Base-by-base conservation (phyloP, 495 filamentous ascomycete genomes). In the Aspergillus ostianus region DNA sequence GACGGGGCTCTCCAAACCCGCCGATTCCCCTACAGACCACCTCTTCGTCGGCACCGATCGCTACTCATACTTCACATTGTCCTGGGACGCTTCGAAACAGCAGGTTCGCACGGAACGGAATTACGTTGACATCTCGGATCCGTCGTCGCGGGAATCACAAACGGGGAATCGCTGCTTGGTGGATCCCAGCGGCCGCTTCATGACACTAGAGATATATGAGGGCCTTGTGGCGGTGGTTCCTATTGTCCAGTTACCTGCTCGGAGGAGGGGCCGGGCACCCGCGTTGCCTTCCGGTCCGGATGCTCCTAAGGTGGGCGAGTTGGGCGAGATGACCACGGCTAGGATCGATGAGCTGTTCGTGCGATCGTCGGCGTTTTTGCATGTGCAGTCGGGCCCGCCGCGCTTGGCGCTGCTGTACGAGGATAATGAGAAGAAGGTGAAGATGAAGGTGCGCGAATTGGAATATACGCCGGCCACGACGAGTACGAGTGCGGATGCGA, bases 21-120 rank as follows among this genome's bases (percentile, higher is more conserved):
- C 82, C 19, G 81, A 88, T 64, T 84, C 90, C 18, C 67, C 77
- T 6, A 93, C 87, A 9, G 92, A 97, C 63, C 85, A 98, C 64
- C 84, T 99, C 63, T 96, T 99, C 69, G 82, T 99, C 60, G 93
- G 90, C 32, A 97, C 94, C 12, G 88, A 96, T 67, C 86, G 90
- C 55, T 90, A 87, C 65, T 86, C 88, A 58, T 97, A 96, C 73
- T 96, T 97, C 68, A 94, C 91, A 6, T 73, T 96, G 17, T 84
- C 80, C 0, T 99, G 94, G 94, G 87, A 97, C 72, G 59, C 78
- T 13, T 66, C 82, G 9, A 80, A 70, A n/a, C 76, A 77, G 21
- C 77, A 82, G 59, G 73, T 96, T 1, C 82, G 82, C 29, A 95
- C 91, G 17, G 79, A 89, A 45, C 84, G 89, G 57, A 81, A 73